Base-by-base conservation (phyloP, 2,329 filamentous ascomycete genomes). In the Colletotrichum viniferum region DNA sequence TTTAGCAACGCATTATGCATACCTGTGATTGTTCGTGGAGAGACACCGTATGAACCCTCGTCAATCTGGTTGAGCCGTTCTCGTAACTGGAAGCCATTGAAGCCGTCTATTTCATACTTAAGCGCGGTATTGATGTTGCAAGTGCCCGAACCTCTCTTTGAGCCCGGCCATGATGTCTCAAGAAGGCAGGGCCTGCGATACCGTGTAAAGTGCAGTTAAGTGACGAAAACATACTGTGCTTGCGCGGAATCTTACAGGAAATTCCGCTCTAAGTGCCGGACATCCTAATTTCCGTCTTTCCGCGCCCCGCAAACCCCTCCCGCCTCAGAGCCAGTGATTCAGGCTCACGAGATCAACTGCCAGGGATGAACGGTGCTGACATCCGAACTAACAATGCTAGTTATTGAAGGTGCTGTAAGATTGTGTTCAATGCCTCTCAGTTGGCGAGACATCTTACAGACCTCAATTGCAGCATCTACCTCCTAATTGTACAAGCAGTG, bases 181-280 rank as follows among this genome's bases (percentile, higher is more conserved):
- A 21, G 18, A 1, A 48, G 4, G 3, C n/a, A 48, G 10, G 0
- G 18, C 2, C 10, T 48, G 10, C 5, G 5, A 4, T 48, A 48
- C 43, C 43, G 43, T 48, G 43, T 21, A 21, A 7, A 48, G n/a
- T 48, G n/a, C n/a, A 21, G n/a, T 6, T 21, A 0, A 21, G 43
- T 21, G 5, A 1, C 0, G 9, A 21, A 21, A 4, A 21, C 0
- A 48, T 2, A 21, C 43, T 48, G 43, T 48, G 43, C n/a, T 13
- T 0, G n/a, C 9, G 43, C 43, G 43, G 43, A 48, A 48, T 48
- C 21, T 21, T 2, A 2, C 0, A 2, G 0, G 18, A 21, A 7
- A 13, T 48, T 48, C 43, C 43, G 43, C 43, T 10, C 10, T 13
- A 21, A 48, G 5, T 48, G n/a, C 43, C 43, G 43, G 18, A 48